Percentiles rank a stretch among this genome's conserved stretches.
Evolutionary conservation across 352 stramenopile genomes (phyloP).

Genomic region (Phytophthora sp.): DNA sequence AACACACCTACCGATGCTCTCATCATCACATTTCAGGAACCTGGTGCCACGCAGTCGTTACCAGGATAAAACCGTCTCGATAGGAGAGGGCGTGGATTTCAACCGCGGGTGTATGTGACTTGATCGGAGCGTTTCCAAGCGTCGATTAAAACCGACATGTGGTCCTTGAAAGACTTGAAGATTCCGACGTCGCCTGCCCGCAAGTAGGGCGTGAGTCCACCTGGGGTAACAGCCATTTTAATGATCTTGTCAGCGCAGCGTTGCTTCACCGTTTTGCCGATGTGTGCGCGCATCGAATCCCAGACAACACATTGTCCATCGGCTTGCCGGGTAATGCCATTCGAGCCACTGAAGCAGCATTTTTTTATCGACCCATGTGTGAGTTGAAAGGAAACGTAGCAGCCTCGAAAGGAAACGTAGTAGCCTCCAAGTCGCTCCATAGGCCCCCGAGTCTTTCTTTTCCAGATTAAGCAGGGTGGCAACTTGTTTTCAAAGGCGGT

Average conservation of each 20-base stretch:
- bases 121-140: too few relatives aligned
- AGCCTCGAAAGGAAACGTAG: conserved; percentile 1
- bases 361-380: conserved; percentile 18
- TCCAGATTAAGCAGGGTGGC: conserved; percentile 5
- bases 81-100: background rate
- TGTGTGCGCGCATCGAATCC: too few relatives aligned
- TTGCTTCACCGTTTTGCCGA: too few relatives aligned
- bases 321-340: background rate
- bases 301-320: too few relatives aligned
- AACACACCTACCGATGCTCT: conserved; percentile 6
- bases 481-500: conserved; percentile 4
- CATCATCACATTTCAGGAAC: background rate
- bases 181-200: too few relatives aligned
- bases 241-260: too few relatives aligned
- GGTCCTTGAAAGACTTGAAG: too few relatives aligned
- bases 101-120: conserved; percentile 8
- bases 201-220: too few relatives aligned
- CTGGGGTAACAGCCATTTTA: too few relatives aligned
- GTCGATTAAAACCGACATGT: too few relatives aligned
- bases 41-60: background rate
- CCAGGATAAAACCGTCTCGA: conserved; percentile 2
- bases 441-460: conserved; percentile 3
- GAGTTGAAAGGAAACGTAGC: too few relatives aligned
- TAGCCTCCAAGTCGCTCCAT: background rate
- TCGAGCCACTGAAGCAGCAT: background rate